These are phyloP conservation scores for Claviceps cyperi DNA, from an alignment of 2,329 filamentous ascomycete species.

Conservation along the genomic window DNA sequence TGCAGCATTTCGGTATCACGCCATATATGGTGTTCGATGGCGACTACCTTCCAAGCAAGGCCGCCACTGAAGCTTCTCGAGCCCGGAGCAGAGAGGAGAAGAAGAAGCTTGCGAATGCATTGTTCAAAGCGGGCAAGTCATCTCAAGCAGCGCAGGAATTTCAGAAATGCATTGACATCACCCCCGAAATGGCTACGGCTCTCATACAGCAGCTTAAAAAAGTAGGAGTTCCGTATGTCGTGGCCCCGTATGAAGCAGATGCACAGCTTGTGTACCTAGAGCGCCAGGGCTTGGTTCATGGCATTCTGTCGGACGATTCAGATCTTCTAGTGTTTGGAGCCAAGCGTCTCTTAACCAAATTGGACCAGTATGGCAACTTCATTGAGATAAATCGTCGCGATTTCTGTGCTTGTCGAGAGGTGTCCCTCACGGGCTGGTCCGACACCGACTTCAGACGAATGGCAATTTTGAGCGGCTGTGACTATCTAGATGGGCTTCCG, in stretches of 20 bases:
- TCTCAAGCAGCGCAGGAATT: slow-evolving; percentile 72
- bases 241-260: slow-evolving; percentile 94
- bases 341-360: slow-evolving; percentile 77
- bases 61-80: slow-evolving; percentile 67
- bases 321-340: slow-evolving; percentile 92
- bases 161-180: slow-evolving; percentile 91
- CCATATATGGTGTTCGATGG: slow-evolving; percentile 95
- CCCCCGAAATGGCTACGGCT: slow-evolving; percentile 84
- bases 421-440: slow-evolving; percentile 83
- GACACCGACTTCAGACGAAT: slow-evolving; percentile 84
- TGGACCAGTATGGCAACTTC: slow-evolving; percentile 87
- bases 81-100: slow-evolving; percentile 63
- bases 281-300: slow-evolving; percentile 65
- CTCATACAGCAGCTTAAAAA: slow-evolving; percentile 86
- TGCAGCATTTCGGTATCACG: slow-evolving; percentile 82
- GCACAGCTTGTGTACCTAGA: slow-evolving; percentile 94
- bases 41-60: slow-evolving; percentile 87
- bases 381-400: slow-evolving; percentile 81
- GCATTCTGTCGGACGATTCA: slow-evolving; percentile 91
- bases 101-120: slow-evolving; percentile 59
- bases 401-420: slow-evolving; percentile 76
- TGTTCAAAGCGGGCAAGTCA: slow-evolving; percentile 68
- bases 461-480: slow-evolving; percentile 93
- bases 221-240: slow-evolving; percentile 67
- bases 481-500: slow-evolving; percentile 78